Evolutionary conservation across 2,329 filamentous ascomycete genomes (phyloP), one percentile per base, ranked within the genome.

Genomic region (Ceratocystis lukuohia): DNA sequence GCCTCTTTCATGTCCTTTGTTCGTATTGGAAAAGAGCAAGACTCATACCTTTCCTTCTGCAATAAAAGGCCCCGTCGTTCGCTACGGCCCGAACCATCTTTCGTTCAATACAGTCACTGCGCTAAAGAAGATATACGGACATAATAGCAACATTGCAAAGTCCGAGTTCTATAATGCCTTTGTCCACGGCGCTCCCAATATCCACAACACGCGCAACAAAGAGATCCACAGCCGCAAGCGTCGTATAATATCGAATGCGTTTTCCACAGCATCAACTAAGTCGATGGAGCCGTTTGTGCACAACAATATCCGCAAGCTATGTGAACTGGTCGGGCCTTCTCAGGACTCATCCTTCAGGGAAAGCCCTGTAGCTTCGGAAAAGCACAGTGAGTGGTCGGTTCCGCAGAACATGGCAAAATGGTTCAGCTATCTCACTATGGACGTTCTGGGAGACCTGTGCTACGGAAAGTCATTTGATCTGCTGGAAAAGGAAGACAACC

Each of bases 21-120:
- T 41, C 37, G 37, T 15, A 3, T 15, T 15, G 37, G 12, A 41
- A 41, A 15, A 41, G 15, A 33, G 22, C n/a, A 41, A 33, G 5
- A 53, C 41, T 41, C n/a, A 50, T 12, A 41, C 28, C 12, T 17
- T 41, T 53, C 6, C 30, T 15, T 56, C 12, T 3, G 44, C 20
- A 57, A 5, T 41, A 48, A 7, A 30, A 84, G 83, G 84, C 70
- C 77, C 79, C n/a, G 74, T 85, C 63, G 87, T 93, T n/a, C 88
- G 90, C 33, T 89, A 88, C 70, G 88, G 88, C 0, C 90, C 90
- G 57, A 90, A 91, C 74, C 84, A 83, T 68, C 77, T 96, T 53
- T 89, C 86, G 0, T 84, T 95, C 77, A 93, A 94, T 79, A 86
- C 84, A 65, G 82, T 82, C 68, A 80, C 81, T 6, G 87, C 88